Conservation (phyloP, 495 filamentous ascomycete species). For the Penicillium turbatum region DNA sequence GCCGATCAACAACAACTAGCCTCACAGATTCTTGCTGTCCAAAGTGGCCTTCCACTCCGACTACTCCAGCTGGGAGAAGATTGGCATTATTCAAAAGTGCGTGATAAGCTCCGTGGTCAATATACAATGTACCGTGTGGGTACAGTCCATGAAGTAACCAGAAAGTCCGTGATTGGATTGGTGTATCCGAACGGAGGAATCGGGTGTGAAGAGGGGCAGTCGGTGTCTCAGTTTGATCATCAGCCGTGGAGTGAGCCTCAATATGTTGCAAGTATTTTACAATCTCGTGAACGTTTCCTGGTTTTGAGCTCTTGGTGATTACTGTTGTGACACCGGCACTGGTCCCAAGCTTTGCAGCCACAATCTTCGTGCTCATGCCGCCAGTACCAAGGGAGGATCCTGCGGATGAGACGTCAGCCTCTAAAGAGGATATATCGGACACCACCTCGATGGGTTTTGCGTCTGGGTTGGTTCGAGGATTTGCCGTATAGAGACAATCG, state of each 20-base stretch:
- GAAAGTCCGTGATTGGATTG: constrained; percentile 89
- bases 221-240: constrained; percentile 17
- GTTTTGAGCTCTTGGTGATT: constrained; percentile 86
- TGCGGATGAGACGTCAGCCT: constrained; percentile 85
- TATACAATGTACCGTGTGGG: constrained; percentile 85
- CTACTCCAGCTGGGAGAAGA: constrained; percentile 86
- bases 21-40: constrained; percentile 88
- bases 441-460: constrained; percentile 89
- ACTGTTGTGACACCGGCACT: constrained; percentile 94
- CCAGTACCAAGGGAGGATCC: constrained; percentile 91
- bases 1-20: constrained; percentile 65
- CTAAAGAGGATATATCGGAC: constrained; percentile 78
- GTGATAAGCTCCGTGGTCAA: constrained; percentile 79
- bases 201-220: constrained; percentile 76
- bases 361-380: constrained; percentile 97
- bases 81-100: constrained; percentile 79
- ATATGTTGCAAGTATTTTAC: constrained; percentile 70
- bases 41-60: constrained; percentile 83
- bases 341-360: constrained; percentile 87
- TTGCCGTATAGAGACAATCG: constrained; percentile 94
- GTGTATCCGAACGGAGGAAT: constrained; percentile 80
- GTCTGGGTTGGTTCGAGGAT: constrained; percentile 78
- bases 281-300: constrained; percentile 87
- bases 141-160: constrained; percentile 95
- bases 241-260: constrained; percentile 25